A percentile compares a stretch with the other conserved stretches of the same genome.
Conservation (phyloP, 1,284 basidiomycete genomes). For the Inonotus hispidus region DNA sequence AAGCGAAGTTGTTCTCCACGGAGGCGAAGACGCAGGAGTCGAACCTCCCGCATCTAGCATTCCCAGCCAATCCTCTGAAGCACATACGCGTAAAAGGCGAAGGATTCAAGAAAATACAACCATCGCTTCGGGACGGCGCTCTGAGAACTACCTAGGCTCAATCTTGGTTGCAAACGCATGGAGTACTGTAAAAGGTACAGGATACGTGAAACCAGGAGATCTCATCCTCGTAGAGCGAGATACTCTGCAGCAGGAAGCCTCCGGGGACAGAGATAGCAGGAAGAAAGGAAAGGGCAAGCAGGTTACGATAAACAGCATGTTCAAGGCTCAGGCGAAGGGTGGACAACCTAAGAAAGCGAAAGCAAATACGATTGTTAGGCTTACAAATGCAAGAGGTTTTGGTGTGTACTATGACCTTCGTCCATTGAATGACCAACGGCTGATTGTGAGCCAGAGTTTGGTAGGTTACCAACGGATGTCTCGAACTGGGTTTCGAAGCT, state of each 20-base stretch:
- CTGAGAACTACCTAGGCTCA: constrained; percentile 52
- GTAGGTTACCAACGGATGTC: constrained; percentile 60
- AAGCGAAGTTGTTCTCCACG: constrained; percentile 1
- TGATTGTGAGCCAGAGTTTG: constrained; percentile 51
- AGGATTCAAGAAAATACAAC: background rate
- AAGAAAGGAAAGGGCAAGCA: constrained; percentile 49
- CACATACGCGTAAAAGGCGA: constrained; percentile 8
- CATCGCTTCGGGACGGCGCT: background rate
- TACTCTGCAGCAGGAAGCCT: constrained; percentile 33
- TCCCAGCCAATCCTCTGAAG: background rate
- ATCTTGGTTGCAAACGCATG: constrained; percentile 72
- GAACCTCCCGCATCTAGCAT: background rate
- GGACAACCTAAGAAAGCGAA: constrained; percentile 43
- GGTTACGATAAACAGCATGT: constrained; percentile 56
- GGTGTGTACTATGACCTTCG: constrained; percentile 38
- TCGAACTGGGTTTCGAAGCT: constrained; percentile 68
- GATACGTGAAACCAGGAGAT: constrained; percentile 65
- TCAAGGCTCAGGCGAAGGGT: constrained; percentile 48
- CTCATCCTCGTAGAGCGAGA: constrained; percentile 54
- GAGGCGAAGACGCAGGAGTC: background rate
- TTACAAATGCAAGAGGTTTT: constrained; percentile 59
- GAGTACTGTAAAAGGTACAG: constrained; percentile 71
- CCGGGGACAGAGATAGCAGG: constrained; percentile 32
- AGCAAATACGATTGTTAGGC: constrained; percentile 58
- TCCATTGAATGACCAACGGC: constrained; percentile 11